phyloP scores from a whole-genome alignment of 116 monocot species.

The Cymodocea nodosa region DNA sequence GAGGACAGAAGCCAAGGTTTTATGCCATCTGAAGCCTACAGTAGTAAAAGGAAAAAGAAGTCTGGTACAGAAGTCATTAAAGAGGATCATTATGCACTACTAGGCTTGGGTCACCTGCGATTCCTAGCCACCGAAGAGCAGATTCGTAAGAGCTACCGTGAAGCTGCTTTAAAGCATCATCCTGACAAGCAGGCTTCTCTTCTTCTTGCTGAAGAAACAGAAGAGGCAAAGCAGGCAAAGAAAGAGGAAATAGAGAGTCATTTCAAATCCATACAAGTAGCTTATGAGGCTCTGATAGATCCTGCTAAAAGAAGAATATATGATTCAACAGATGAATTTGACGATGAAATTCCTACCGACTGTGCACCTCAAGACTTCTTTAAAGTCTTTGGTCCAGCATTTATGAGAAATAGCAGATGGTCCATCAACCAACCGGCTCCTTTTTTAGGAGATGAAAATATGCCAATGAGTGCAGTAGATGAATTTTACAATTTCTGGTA shows the following conservation, averaged over 20 bases:
- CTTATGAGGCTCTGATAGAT: constrained; percentile 92
- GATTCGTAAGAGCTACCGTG: constrained; percentile 83
- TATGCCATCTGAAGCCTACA: constrained; percentile 51
- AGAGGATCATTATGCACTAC: constrained; percentile 86
- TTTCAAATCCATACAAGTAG: constrained; percentile 87
- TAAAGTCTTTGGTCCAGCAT: constrained; percentile 88
- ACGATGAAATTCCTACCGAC: constrained; percentile 87
- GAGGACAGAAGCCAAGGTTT: constrained; percentile 56
- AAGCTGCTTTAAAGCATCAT: constrained; percentile 85
- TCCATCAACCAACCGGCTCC: constrained; percentile 68
- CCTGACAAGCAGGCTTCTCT: constrained; percentile 92
- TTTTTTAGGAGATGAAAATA: constrained; percentile 59
- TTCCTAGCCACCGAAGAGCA: constrained; percentile 94
- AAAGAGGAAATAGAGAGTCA: constrained; percentile 92
- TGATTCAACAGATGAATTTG: constrained; percentile 97
- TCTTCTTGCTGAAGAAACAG: constrained; percentile 74
- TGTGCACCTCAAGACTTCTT: constrained; percentile 86
- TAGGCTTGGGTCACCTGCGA: constrained; percentile 72
- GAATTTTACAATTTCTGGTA: constrained; percentile 89
- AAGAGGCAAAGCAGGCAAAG: constrained; percentile 59
- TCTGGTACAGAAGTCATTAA: constrained; percentile 40
- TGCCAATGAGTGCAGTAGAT: constrained; percentile 47
- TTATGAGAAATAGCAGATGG: constrained; percentile 91
- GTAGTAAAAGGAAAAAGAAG: constrained; percentile 78
- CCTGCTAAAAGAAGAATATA: constrained; percentile 81